Conservation (phyloP, 495 filamentous ascomycete genomes). For the Opeltia flavorubescens region DNA sequence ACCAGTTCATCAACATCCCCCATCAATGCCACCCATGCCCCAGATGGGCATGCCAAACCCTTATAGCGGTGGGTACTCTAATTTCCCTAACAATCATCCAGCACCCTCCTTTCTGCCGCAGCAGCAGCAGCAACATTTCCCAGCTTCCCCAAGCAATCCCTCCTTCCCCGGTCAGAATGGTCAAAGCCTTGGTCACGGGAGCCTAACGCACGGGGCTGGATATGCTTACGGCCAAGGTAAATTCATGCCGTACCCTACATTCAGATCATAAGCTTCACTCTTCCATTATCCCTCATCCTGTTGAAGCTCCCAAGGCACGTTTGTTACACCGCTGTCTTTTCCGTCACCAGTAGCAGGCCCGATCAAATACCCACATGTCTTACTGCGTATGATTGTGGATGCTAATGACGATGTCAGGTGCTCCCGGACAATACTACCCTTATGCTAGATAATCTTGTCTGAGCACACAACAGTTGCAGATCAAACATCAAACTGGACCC, state of each 20-base stretch:
- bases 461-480: neutral
- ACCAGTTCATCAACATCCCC: constrained; percentile 1
- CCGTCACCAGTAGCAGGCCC: too few relatives aligned
- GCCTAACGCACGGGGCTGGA: neutral
- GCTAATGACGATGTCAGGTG: neutral
- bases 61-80: neutral
- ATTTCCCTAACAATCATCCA: neutral
- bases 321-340: too few relatives aligned
- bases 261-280: too few relatives aligned
- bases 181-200: neutral
- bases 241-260: neutral
- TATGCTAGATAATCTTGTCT: neutral
- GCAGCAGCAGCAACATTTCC: neutral
- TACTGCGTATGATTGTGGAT: neutral
- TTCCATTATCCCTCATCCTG: too few relatives aligned
- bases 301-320: too few relatives aligned
- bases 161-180: neutral
- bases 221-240: constrained; percentile 3
- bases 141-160: neutral
- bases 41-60: constrained; percentile 1
- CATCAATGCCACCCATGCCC: constrained; percentile 7
- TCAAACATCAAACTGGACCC: too few relatives aligned
- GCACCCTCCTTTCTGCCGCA: neutral
- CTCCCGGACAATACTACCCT: neutral
- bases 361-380: neutral